Conservation (phyloP, 352 stramenopile genomes). For the Thraustotheca clavata region DNA sequence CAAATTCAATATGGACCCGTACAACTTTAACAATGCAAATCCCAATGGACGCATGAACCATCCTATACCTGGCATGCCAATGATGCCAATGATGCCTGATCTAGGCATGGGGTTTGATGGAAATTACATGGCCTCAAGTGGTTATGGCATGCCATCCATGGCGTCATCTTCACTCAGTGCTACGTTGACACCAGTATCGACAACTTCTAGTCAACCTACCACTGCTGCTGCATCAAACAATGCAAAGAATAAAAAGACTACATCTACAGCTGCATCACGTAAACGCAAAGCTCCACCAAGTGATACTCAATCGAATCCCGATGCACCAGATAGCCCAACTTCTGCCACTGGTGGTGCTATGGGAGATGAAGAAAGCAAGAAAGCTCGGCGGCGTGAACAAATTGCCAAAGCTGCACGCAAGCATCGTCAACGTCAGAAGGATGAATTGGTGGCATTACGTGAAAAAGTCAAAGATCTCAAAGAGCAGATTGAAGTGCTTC, state of each 20-base stretch:
- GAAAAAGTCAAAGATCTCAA: constrained; percentile 86
- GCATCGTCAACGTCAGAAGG: constrained; percentile 81
- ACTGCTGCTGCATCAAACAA: not conserved
- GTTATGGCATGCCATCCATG: constrained; percentile 13
- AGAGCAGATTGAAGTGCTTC: constrained; percentile 83
- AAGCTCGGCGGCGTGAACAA: constrained; percentile 79
- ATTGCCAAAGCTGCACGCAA: constrained; percentile 84
- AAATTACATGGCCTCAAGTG: not conserved
- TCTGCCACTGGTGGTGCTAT: not conserved
- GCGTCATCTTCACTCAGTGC: not conserved
- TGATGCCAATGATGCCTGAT: constrained; percentile 10
- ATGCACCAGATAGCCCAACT: constrained; percentile 14
- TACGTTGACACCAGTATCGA: constrained; percentile 6
- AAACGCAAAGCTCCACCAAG: constrained; percentile 6
- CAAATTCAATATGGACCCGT: not conserved
- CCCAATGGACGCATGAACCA: not conserved
- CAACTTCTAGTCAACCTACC: constrained; percentile 2
- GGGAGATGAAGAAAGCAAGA: constrained; percentile 77
- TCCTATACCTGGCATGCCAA: not conserved
- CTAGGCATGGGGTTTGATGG: constrained; percentile 4
- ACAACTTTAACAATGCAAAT: not conserved
- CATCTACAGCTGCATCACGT: not conserved
- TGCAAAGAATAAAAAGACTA: constrained; percentile 2
- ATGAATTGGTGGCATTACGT: constrained; percentile 76
- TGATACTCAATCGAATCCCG: constrained; percentile 13